Evolutionary conservation across 139 green algal species (phyloP).

Genomic region (Closterium sp.): DNA sequence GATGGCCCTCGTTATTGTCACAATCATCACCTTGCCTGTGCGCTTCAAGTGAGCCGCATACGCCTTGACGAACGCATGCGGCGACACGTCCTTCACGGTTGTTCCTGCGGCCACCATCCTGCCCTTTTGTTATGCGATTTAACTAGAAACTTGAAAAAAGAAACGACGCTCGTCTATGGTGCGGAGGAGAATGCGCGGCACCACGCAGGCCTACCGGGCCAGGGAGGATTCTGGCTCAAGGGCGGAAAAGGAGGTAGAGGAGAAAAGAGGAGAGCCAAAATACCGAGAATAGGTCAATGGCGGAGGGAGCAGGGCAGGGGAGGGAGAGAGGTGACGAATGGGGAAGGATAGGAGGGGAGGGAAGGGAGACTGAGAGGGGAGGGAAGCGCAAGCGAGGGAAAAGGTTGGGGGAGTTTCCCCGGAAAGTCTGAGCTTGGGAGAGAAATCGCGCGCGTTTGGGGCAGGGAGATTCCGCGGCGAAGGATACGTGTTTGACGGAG

Average conservation of each 20-base stretch:
- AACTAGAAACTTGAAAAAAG: not conserved
- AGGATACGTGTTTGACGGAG: not conserved
- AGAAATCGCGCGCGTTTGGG: no score
- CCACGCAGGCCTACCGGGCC: not conserved
- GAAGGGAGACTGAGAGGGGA: not conserved
- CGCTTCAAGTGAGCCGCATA: conserved; percentile 95
- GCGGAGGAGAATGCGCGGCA: not conserved
- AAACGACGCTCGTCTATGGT: not conserved
- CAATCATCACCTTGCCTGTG: conserved; percentile 84
- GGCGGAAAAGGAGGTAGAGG: not conserved
- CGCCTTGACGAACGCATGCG: conserved; percentile 84
- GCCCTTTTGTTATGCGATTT: not conserved
- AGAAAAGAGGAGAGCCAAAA: not conserved
- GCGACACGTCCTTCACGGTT: conserved; percentile 80
- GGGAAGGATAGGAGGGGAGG: not conserved
- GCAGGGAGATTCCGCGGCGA: no score
- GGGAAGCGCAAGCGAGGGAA: not conserved
- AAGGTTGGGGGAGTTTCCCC: not conserved
- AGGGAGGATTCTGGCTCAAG: not conserved
- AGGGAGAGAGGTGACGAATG: not conserved
- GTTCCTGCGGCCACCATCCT: conserved; percentile 41
- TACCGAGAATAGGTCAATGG: not conserved
- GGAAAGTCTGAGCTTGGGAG: no score
- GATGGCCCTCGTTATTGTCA: not conserved
- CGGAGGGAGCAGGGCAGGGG: not conserved